phyloP scores from a whole-genome alignment of 176 grass and related monocot species.

The Hsuehochloa calcarea region DNA sequence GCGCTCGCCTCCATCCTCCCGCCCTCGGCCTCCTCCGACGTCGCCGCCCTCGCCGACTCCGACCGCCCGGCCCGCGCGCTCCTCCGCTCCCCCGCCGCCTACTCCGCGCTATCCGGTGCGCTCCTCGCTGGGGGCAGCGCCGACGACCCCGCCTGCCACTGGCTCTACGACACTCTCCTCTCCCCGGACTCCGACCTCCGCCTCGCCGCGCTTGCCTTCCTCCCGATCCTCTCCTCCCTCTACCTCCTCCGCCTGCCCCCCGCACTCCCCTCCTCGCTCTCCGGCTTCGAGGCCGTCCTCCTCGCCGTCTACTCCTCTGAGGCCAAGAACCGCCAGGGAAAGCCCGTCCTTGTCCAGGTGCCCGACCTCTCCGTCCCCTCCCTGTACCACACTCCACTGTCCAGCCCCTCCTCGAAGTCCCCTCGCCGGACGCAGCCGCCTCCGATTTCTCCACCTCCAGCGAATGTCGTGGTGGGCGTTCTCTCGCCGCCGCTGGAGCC shows the following conservation, averaged over 20 bases:
- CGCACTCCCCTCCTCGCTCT: conserved; percentile 53
- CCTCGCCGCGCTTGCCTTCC: conserved; percentile 79
- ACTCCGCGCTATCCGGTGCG: conserved; percentile 62
- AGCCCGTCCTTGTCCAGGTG: conserved; percentile 77
- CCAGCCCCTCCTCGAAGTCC: conserved; percentile 43
- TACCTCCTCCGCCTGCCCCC: conserved; percentile 78
- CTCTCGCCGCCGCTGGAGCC: conserved; percentile 88
- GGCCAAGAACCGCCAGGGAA: conserved; percentile 73
- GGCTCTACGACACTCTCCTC: conserved; percentile 96
- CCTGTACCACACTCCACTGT: conserved; percentile 72
- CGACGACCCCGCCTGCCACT: conserved; percentile 81
- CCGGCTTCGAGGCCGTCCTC: conserved; percentile 95
- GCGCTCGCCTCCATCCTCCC: conserved; percentile 66
- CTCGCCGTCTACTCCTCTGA: conserved; percentile 87
- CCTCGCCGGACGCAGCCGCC: conserved; percentile 54
- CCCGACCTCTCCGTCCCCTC: conserved; percentile 87
- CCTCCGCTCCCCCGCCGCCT: conserved; percentile 59
- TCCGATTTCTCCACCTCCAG: conserved; percentile 39
- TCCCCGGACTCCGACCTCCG: conserved; percentile 90
- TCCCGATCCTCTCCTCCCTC: conserved; percentile 84
- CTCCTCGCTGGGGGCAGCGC: conserved; percentile 74
- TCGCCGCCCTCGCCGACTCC: conserved; percentile 83
- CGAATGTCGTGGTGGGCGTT: conserved; percentile 53
- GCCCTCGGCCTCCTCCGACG: conserved; percentile 23
- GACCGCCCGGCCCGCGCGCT: conserved; percentile 81